phyloP scores from a whole-genome alignment of 345 rosid genomes.

The Zanthoxylum bungeanum region DNA sequence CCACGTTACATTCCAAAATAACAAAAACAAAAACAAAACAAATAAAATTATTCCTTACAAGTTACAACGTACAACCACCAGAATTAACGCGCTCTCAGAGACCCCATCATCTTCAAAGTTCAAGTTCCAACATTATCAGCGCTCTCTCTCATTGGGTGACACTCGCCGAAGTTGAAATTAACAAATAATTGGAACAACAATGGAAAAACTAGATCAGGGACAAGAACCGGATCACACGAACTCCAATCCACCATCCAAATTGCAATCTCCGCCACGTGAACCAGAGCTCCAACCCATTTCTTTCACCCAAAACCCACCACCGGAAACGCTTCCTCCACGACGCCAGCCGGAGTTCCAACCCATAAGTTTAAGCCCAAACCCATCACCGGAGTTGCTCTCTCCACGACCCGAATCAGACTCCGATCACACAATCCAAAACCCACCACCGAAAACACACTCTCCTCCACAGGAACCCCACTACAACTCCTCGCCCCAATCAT shows the following conservation, averaged over 20 bases:
- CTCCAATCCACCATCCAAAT: conserved; percentile 11
- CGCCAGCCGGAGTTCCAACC: neutral
- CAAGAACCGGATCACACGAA: neutral
- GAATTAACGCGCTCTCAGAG: neutral
- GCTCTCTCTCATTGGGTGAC: neutral
- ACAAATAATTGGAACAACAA: neutral
- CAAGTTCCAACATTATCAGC: neutral
- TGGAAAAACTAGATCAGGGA: conserved; percentile 11
- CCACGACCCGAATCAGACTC: conserved; percentile 6
- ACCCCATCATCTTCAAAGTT: neutral
- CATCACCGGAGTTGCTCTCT: conserved; percentile 12
- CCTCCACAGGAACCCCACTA: conserved; percentile 15
- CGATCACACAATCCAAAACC: neutral
- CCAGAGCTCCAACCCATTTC: neutral
- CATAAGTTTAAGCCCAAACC: neutral
- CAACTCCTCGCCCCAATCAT: conserved; percentile 25
- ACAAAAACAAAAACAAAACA: too few relatives aligned
- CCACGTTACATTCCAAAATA: too few relatives aligned
- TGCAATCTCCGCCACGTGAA: conserved; percentile 14
- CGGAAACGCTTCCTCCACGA: conserved; percentile 10
- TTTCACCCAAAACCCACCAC: neutral
- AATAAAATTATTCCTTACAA: too few relatives aligned
- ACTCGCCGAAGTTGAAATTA: neutral
- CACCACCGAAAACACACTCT: conserved; percentile 9
- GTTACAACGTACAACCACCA: neutral